Conservation (phyloP, 345 rosid genomes). For the Euclidium syriacum region DNA sequence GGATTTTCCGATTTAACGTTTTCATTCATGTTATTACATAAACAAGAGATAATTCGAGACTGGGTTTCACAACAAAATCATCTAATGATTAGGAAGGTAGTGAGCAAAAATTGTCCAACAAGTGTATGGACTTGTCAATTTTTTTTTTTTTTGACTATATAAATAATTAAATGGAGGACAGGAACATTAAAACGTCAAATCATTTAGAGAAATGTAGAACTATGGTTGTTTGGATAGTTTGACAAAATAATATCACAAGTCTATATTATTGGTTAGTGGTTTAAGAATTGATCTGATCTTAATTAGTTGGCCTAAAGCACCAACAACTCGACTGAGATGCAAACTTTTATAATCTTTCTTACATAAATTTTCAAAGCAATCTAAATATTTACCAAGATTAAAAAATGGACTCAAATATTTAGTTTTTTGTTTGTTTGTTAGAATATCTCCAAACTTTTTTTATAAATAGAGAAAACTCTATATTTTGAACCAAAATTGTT, state of each 20-base stretch:
- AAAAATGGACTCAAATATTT: too few species aligned
- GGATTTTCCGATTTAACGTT: too few species aligned
- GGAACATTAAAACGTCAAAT: slow-evolving; percentile 11
- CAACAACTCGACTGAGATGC: not conserved
- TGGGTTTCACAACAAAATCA: not conserved
- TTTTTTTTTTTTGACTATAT: not conserved
- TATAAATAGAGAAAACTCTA: too few species aligned
- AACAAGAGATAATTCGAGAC: too few species aligned
- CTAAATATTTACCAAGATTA: too few species aligned
- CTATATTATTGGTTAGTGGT: not conserved
- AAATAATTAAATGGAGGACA: not conserved
- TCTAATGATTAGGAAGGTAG: not conserved
- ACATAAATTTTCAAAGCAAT: not conserved
- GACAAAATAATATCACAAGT: not conserved
- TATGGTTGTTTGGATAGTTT: slow-evolving; percentile 1
- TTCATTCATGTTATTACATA: too few species aligned
- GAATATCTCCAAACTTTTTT: too few species aligned
- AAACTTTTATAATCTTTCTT: not conserved
- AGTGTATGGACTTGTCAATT: not conserved
- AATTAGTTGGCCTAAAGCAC: slow-evolving; percentile 25
- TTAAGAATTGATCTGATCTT: not conserved
- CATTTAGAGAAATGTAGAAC: not conserved
- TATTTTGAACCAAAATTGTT: too few species aligned
- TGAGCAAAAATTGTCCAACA: slow-evolving; percentile 1
- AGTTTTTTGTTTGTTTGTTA: too few species aligned